Evolutionary conservation across 2,329 filamentous ascomycete species (phyloP).

Genomic region (Fusarium piperis): DNA sequence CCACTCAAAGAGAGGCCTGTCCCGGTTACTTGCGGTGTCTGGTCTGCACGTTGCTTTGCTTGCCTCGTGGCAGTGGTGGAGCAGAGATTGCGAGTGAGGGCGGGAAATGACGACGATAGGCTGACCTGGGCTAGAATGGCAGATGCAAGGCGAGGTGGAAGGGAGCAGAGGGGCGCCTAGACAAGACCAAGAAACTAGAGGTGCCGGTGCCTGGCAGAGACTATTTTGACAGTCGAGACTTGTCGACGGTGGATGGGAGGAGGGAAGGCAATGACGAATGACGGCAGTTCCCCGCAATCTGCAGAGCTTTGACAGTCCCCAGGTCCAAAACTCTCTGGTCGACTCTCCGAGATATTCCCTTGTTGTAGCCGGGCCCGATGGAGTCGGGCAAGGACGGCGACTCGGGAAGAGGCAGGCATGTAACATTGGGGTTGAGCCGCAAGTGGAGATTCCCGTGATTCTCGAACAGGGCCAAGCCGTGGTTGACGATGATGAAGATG

Average conservation of each 20-base stretch:
- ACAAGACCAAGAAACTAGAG: not conserved
- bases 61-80: slow-evolving; percentile 22
- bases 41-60: slow-evolving; percentile 6
- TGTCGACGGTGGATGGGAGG: slow-evolving; percentile 8
- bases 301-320: slow-evolving; percentile 29
- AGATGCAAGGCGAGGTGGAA: slow-evolving; percentile 3
- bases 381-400: not conserved
- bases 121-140: not conserved
- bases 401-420: slow-evolving; percentile 6
- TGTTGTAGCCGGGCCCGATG: slow-evolving; percentile 34
- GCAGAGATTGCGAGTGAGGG: not conserved
- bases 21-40: slow-evolving; percentile 31
- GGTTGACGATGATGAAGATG: not conserved
- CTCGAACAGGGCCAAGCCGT: not conserved
- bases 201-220: not conserved
- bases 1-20: slow-evolving; percentile 24
- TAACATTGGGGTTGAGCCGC: slow-evolving; percentile 33
- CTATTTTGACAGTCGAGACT: not conserved
- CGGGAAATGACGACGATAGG: slow-evolving; percentile 2
- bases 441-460: slow-evolving; percentile 33
- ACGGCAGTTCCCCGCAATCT: slow-evolving; percentile 37
- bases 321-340: slow-evolving; percentile 9
- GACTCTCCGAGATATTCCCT: slow-evolving; percentile 41
- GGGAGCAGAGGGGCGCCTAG: not conserved
- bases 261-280: slow-evolving; percentile 7